Base-by-base conservation (phyloP, 495 filamentous ascomycete species). In the Penicillium canariense region DNA sequence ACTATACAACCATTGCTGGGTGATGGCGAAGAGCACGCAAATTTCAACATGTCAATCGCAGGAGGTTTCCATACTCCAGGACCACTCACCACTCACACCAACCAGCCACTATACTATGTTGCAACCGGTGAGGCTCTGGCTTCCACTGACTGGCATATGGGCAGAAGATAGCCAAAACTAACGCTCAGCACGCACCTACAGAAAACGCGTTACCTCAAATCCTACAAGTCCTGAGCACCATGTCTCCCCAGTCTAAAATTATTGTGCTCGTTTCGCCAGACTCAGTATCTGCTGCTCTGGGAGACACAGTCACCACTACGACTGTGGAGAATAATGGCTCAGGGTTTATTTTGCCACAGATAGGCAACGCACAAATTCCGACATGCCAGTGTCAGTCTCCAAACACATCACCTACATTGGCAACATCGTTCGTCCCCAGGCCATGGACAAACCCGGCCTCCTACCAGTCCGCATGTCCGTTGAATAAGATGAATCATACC, bases 141-240 rank as follows among this genome's bases (percentile, higher is more conserved):
- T 22, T 14, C 34, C 2, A 5, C 10, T 23, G 4, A 14, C 25
- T 1, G 15, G 9, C 3, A 15, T 23, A 31, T 34, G 10, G 10
- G n/a, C 3, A 31, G n/a, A n/a, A n/a, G n/a, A 4, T 35, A 9
- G 12, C 5, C 14, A 14, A 42, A 14, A 6, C 32, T 46, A 22
- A 58, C 35, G 8, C 7, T 27, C 5, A 6, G 9, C 7, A 14
- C 15, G 35, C 4, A 35, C 14, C 5, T 28, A 20, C n/a, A 66
- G 63, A 64, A 50, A 42, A 27, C 0, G 50, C 61, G 7, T 46
- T 66, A 12, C 63, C 63, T 3, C 61, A 66, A n/a, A 61, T 66
- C 2, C 44, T 66, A 17, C 56, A 60, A 26, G 46, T 48, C 3
- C 52, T 63, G 17, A 57, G 54, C 36, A 54, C 18, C 25, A 38